Evolutionary conservation across 768 basidiomycete genomes (phyloP).

Genomic region (Amanita muscaria): DNA sequence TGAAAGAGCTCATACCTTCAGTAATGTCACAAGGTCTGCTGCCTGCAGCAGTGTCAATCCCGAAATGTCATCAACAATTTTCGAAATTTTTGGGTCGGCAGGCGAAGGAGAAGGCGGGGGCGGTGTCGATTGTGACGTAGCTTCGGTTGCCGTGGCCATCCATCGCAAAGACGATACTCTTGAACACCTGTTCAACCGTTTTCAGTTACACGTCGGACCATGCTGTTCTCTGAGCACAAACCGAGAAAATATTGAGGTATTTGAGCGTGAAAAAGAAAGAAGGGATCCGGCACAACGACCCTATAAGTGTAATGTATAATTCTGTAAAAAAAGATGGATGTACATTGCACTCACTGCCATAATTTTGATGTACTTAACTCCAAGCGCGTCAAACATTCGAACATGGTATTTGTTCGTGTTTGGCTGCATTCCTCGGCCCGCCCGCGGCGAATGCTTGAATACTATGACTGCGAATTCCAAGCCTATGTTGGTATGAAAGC

Average conservation of each 20-base stretch:
- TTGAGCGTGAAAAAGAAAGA: slow-evolving; percentile 33
- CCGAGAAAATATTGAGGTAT: slow-evolving; percentile 24
- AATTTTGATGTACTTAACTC: slow-evolving; percentile 1
- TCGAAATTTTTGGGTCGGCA: slow-evolving; percentile 58
- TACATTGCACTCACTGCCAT: slow-evolving; percentile 2
- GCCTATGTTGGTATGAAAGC: no score
- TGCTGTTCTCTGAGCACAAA: slow-evolving; percentile 16
- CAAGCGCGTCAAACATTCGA: background rate
- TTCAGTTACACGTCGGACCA: background rate
- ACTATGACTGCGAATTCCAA: no score
- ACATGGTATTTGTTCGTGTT: slow-evolving; percentile 1
- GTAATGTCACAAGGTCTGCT: slow-evolving; percentile 81
- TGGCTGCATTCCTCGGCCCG: background rate
- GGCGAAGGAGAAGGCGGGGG: slow-evolving; percentile 34
- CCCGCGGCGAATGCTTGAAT: no score
- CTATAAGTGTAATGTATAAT: slow-evolving; percentile 17
- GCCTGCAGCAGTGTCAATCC: slow-evolving; percentile 85
- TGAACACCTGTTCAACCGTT: slow-evolving; percentile 24
- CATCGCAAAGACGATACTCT: slow-evolving; percentile 39
- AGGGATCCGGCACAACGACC: slow-evolving; percentile 37
- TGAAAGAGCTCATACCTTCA: slow-evolving; percentile 54
- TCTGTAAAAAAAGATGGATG: background rate
- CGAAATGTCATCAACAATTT: slow-evolving; percentile 92
- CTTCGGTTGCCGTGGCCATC: slow-evolving; percentile 45
- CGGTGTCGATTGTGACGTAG: slow-evolving; percentile 31